phyloP scores from a whole-genome alignment of 495 filamentous ascomycete genomes.

The Penicillium daleae region DNA sequence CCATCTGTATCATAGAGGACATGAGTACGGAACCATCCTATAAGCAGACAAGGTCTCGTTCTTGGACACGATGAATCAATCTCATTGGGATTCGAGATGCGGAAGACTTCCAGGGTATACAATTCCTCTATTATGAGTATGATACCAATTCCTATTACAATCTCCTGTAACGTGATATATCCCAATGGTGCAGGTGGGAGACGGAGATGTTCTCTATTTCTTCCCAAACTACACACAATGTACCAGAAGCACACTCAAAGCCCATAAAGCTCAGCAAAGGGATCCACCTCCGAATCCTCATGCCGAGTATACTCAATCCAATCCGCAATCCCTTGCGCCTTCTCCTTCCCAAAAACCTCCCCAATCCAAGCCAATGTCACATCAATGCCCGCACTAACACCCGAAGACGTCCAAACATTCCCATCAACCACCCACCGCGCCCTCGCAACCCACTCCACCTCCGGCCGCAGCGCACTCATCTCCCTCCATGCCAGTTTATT shows the following conservation, averaged over 20 bases:
- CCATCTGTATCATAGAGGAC: slow-evolving; percentile 5
- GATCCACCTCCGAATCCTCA: slow-evolving; percentile 23
- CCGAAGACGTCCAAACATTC: slow-evolving; percentile 68
- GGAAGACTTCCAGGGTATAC: background rate
- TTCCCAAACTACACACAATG: background rate
- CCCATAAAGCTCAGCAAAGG: slow-evolving; percentile 29
- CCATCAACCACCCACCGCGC: slow-evolving; percentile 71
- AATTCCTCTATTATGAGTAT: background rate
- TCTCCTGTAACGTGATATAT: background rate
- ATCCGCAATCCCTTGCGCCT: slow-evolving; percentile 20
- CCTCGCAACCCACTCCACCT: slow-evolving; percentile 60
- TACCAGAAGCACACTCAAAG: slow-evolving; percentile 1
- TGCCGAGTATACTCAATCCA: slow-evolving; percentile 26
- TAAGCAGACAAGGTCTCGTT: background rate
- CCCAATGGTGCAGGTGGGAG: background rate
- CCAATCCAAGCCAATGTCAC: slow-evolving; percentile 43
- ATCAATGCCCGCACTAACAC: slow-evolving; percentile 69
- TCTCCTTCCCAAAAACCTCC: slow-evolving; percentile 22
- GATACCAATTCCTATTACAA: background rate
- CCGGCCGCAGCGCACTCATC: slow-evolving; percentile 41
- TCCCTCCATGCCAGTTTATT: slow-evolving; percentile 35
- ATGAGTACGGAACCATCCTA: background rate
- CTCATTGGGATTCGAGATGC: background rate
- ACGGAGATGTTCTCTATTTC: too few relatives aligned
- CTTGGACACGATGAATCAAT: background rate